Percentiles rank a stretch among this genome's conserved stretches.
Conservation (phyloP, 1,139 yeast genomes). For the Oligophagozyma castellii region DNA sequence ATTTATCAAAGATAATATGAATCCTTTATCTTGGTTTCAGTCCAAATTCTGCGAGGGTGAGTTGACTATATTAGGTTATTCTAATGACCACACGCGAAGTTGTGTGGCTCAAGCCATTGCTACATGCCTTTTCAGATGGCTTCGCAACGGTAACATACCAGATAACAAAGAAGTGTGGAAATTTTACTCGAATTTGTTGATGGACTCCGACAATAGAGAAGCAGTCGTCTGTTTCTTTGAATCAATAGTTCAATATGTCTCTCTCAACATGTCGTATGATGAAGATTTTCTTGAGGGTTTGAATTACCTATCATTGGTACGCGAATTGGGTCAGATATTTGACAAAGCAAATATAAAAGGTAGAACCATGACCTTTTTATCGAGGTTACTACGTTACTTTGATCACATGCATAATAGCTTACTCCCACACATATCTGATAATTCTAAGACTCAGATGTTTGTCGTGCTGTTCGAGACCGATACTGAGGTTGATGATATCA, state of each 20-base stretch:
- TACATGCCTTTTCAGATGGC: constrained; percentile 21
- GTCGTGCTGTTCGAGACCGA: constrained; percentile 5
- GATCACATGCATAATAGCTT: constrained; percentile 13
- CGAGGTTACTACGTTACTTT: constrained; percentile 15
- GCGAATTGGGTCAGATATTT: constrained; percentile 11
- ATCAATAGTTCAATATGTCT: constrained; percentile 24
- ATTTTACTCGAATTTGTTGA: constrained; percentile 21
- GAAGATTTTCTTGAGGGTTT: constrained; percentile 15
- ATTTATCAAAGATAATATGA: constrained; percentile 11
- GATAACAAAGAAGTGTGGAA: constrained; percentile 14
- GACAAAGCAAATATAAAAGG: constrained; percentile 5
- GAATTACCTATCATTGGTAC: constrained; percentile 17
- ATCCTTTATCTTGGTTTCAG: constrained; percentile 8
- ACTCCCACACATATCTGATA: constrained; percentile 17
- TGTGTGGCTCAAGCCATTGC: constrained; percentile 24
- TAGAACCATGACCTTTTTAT: constrained; percentile 9
- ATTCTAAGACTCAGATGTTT: constrained; percentile 17
- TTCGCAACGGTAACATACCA: constrained; percentile 7
- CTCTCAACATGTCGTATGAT: constrained; percentile 17
- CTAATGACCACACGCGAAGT: constrained; percentile 21
- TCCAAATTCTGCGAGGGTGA: constrained; percentile 15
- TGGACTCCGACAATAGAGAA: constrained; percentile 15
- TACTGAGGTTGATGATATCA: constrained; percentile 10
- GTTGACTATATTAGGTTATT: constrained; percentile 17
- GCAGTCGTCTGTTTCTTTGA: constrained; percentile 24